phyloP scores from a whole-genome alignment of 768 basidiomycete species.

The Pleurotus salmoneostramineus region DNA sequence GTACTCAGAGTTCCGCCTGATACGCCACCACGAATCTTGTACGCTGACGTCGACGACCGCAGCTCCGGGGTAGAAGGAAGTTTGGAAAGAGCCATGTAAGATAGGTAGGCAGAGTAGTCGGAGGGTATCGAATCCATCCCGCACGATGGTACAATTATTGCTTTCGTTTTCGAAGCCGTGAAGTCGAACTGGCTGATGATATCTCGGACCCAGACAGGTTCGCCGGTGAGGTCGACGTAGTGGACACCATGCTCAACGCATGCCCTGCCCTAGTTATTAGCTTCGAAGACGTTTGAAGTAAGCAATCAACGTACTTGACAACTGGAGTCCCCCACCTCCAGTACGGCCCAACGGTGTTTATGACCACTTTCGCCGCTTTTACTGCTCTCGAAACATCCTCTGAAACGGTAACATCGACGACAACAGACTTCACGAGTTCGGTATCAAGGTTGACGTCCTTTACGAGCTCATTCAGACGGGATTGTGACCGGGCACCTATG shows the following conservation, averaged over 20 bases:
- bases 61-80: background rate
- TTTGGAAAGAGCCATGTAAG: slow-evolving; percentile 54
- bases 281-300: background rate
- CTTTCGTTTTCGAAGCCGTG: slow-evolving; percentile 60
- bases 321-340: slow-evolving; percentile 71
- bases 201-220: slow-evolving; percentile 59
- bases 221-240: slow-evolving; percentile 84
- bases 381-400: slow-evolving; percentile 56
- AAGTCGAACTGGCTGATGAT: slow-evolving; percentile 66
- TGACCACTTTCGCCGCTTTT: slow-evolving; percentile 57
- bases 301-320: slow-evolving; percentile 43
- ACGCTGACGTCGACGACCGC: background rate
- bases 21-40: slow-evolving; percentile 36
- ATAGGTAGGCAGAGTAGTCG: slow-evolving; percentile 64
- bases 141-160: slow-evolving; percentile 79
- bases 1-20: slow-evolving; percentile 67
- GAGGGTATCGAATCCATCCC: slow-evolving; percentile 79
- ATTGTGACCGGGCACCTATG: background rate
- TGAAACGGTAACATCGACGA: slow-evolving; percentile 56
- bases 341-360: slow-evolving; percentile 77
- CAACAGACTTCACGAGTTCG: background rate
- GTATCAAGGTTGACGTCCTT: background rate
- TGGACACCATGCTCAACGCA: slow-evolving; percentile 74
- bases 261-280: slow-evolving; percentile 34
- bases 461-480: background rate